Base-by-base conservation (phyloP, 495 filamentous ascomycete genomes). In the Cetradonia linearis region DNA sequence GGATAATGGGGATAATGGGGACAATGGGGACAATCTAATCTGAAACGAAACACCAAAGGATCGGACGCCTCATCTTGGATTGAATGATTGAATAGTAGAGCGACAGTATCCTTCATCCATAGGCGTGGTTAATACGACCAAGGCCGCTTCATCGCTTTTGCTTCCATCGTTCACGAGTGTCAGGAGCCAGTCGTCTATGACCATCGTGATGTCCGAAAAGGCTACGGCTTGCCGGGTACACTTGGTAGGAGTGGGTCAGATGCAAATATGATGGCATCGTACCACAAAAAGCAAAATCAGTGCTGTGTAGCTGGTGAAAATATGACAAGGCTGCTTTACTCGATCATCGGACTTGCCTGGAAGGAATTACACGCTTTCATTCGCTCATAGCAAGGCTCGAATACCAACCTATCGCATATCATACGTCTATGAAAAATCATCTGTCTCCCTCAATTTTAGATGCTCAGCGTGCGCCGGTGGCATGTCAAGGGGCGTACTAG, bases 181-280 rank as follows among this genome's bases (percentile, higher is more conserved):
- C 1, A 77, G 56, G 14, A 89, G 76, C 86, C 86, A 90, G 8
- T 81, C 69, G 5, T 87, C 58, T 7, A 72, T 75, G 36, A 89
- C 81, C 57, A 90, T 76, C 9, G 75, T 75, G 28, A 85, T 76
- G 14, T 66, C 71, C 16, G 73, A 61, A 0, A 72, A 62, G 20
- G 76, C 68, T 49, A 55, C 62, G 16, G 83, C 81, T 66, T 79
- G 71, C 56, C 74, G n/a, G n/a, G n/a, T n/a, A n/a, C n/a, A n/a
- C n/a, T n/a, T n/a, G n/a, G n/a, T n/a, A n/a, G n/a, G n/a, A n/a
- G n/a, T n/a, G n/a, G n/a, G n/a, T n/a, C n/a, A n/a, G n/a, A n/a
- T n/a, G n/a, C n/a, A n/a, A n/a, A n/a, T n/a, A n/a, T n/a, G n/a
- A n/a, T n/a, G n/a, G n/a, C n/a, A n/a, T n/a, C n/a, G n/a, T n/a